Evolutionary conservation across 2,329 filamentous ascomycete species (phyloP), one percentile per base, ranked within the genome.

Genomic region (Colletotrichum sp.): DNA sequence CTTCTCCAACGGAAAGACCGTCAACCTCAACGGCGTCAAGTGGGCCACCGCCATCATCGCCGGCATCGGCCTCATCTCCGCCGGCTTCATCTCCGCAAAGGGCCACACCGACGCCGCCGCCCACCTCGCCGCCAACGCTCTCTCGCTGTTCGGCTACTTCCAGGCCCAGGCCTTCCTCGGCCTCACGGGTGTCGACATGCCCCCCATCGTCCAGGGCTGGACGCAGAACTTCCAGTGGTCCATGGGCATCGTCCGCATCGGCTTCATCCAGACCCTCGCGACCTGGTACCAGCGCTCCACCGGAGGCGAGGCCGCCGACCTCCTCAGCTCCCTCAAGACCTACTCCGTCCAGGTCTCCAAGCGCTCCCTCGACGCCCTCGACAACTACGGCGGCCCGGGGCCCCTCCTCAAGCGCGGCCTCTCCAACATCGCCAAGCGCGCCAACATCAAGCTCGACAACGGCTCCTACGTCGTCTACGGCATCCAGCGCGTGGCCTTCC

Each of bases 141-240:
- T 98, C 77, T 97, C 96, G 16, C 92, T 99, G 28, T 98, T 98
- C 83, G 92, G 94, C 75, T 98, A 97, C 86, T 98, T 98, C 90
- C 96, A 99, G 86, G 93, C 95, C 6, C 96, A 98, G 85, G 96
- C 96, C 36, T 95, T 98, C 85, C 89, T 98, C 81, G 96, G 96
- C 78, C 93, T 98, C 85, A 95, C 93, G 67, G 92, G 94, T 24
- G 93, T 98, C 18, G 89, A 90, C 64, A 90, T 98, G 71, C 96
- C 96, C 12, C 96, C 96, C 1, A 95, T 98, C 77, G 96, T 98
- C 71, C 91, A 95, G 81, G 91, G 96, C 0, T 99, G 96, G 96
- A 98, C 96, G 2, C 96, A 98, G 86, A 96, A 98, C 86, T 98
- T 99, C 87, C 95, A 98, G 84, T 99, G 96, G 96, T 98, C 94